Base-by-base conservation (phyloP, 768 basidiomycete genomes). In the Lentinula aciculospora region DNA sequence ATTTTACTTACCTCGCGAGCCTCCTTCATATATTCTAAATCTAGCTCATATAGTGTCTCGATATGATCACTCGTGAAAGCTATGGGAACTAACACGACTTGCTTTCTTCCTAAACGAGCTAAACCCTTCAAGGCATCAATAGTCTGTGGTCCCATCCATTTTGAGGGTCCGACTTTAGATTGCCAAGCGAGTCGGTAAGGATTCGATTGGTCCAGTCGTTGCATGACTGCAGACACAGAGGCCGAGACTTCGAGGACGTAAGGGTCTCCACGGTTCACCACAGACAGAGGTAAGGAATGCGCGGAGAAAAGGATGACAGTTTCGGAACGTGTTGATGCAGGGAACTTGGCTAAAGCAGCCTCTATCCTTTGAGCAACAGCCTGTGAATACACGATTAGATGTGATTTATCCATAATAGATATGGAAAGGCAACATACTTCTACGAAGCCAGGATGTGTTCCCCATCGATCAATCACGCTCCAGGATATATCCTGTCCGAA, bases 41-140 rank as follows among this genome's bases (percentile, higher is more conserved):
- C 97, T 50, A 98, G 79, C 74, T 99, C 97, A 66, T 91, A 98
- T 50, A 99, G 77, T 23, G 97, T 99, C 77, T 99, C 97, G 66
- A 99, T 98, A 69, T 99, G 97, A 72, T 99, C 97, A 69, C 89
- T 94, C 13, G 97, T 99, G 75, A 99, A 99, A 25, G 97, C 97
- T 61, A 99, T 94, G 0, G 97, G 97, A 6, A 99, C 84, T 37
- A 98, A 75, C 57, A 98, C 79, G 3, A 80, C 85, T 61, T 85
- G 82, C 69, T 90, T 92, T 68, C 79, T 82, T 29, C 88, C 89
- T 39, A 91, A 74, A 17, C 86, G 81, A 53, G 88, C 87, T 42
- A 92, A 78, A 17, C 90, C 91, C 77, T 97, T 93, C 68, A 99
- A 74, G 45, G 94, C 91, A 54, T 92, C 94, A 17, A 82, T 78